These are phyloP conservation scores for Didymella exigua DNA, from an alignment of 2,329 filamentous ascomycete species.

Conservation along the genomic window DNA sequence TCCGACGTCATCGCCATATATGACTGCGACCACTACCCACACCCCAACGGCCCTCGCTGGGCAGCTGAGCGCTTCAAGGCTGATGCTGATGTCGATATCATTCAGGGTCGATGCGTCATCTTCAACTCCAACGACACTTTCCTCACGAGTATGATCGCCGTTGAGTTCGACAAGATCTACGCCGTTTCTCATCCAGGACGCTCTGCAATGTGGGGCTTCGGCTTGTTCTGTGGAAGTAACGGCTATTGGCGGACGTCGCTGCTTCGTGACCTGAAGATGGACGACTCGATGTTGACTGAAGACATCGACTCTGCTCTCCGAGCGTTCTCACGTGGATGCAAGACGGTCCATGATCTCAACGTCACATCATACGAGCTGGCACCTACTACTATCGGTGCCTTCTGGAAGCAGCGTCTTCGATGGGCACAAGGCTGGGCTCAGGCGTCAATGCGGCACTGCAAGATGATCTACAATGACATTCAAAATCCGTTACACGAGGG, in stretches of 20 bases:
- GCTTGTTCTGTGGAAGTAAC: slow-evolving; percentile 57
- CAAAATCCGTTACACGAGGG: slow-evolving; percentile 35
- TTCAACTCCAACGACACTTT: slow-evolving; percentile 55
- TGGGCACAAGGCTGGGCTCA: slow-evolving; percentile 60
- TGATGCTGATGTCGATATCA: slow-evolving; percentile 53
- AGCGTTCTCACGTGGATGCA: slow-evolving; percentile 52
- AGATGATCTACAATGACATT: slow-evolving; percentile 52
- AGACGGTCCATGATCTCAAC: slow-evolving; percentile 56
- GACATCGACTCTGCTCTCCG: slow-evolving; percentile 58
- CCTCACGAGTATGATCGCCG: slow-evolving; percentile 55
- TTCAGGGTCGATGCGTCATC: slow-evolving; percentile 57
- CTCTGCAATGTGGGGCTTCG: slow-evolving; percentile 55
- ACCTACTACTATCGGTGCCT: slow-evolving; percentile 51
- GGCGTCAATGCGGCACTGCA: slow-evolving; percentile 52
- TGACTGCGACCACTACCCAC: slow-evolving; percentile 58
- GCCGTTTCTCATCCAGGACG: slow-evolving; percentile 58
- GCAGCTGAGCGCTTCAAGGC: slow-evolving; percentile 55
- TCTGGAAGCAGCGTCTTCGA: slow-evolving; percentile 58
- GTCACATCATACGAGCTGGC: slow-evolving; percentile 57
- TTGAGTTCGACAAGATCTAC: slow-evolving; percentile 60
- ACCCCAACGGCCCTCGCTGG: slow-evolving; percentile 57
- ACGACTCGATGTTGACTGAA: slow-evolving; percentile 57
- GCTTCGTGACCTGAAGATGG: slow-evolving; percentile 55
- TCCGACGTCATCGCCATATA: slow-evolving; percentile 57
- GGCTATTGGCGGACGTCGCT: slow-evolving; percentile 56